These are phyloP conservation scores for Colletotrichum sublineola DNA, from an alignment of 2,329 filamentous ascomycete genomes.

Conservation along the genomic window DNA sequence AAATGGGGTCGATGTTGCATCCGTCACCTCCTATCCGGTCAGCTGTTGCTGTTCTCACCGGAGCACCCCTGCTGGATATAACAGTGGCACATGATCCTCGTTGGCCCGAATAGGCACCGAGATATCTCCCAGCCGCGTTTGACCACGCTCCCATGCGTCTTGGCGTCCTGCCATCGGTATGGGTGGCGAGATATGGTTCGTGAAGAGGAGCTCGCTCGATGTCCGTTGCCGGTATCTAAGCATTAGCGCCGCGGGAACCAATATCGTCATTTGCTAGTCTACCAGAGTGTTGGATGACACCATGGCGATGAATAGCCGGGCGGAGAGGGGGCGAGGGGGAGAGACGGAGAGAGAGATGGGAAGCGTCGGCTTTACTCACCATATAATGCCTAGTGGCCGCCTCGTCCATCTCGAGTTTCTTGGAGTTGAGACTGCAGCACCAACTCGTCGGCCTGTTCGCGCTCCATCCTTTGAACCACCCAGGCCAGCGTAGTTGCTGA, in stretches of 20 bases:
- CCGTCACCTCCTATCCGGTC: not conserved
- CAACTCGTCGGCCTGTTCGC: conserved; percentile 29
- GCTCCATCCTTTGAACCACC: conserved; percentile 8
- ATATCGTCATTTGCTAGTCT: conserved; percentile 11
- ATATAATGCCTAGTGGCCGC: conserved; percentile 33
- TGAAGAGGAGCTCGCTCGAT: not conserved
- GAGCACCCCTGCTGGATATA: conserved; percentile 1
- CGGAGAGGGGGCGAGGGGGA: not conserved
- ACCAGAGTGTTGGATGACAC: not conserved
- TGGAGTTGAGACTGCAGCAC: conserved; percentile 22
- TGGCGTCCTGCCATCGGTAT: conserved; percentile 5
- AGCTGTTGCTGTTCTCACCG: conserved; percentile 2
- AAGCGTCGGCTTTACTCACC: not conserved
- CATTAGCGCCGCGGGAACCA: conserved; percentile 14
- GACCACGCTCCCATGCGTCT: not conserved
- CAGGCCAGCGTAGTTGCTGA: conserved; percentile 24
- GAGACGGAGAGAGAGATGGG: not conserved
- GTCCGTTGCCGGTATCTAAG: conserved; percentile 15
- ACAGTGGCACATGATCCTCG: not conserved
- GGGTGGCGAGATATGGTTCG: not conserved
- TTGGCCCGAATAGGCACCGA: conserved; percentile 23
- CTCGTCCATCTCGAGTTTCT: not conserved
- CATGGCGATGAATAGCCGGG: not conserved
- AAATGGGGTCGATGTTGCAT: conserved; percentile 1
- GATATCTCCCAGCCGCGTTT: conserved; percentile 14